phyloP scores from a whole-genome alignment of 1,284 basidiomycete genomes.

The Puccinia novopanici region DNA sequence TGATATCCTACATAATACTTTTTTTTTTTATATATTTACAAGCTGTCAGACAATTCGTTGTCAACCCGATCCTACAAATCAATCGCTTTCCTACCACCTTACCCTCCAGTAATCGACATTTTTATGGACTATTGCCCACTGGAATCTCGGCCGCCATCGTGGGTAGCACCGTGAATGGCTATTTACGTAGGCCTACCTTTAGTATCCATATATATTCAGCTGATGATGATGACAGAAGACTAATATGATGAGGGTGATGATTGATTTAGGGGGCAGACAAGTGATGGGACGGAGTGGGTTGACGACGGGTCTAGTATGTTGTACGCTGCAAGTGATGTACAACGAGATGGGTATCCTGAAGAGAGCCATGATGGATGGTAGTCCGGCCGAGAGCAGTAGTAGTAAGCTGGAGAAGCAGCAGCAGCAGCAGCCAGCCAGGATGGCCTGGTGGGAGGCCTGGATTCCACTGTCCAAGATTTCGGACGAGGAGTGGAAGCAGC shows the following conservation, averaged over 20 bases:
- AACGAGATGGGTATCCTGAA: constrained; percentile 30
- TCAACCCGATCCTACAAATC: constrained; percentile 31
- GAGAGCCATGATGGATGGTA: not conserved
- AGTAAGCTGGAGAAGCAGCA: not conserved
- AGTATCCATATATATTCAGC: not conserved
- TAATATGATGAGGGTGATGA: not conserved
- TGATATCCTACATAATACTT: not conserved
- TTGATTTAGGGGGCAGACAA: constrained; percentile 12
- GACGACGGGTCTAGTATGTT: constrained; percentile 33
- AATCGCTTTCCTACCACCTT: constrained; percentile 24
- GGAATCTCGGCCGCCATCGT: constrained; percentile 23
- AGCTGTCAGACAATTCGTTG: constrained; percentile 30
- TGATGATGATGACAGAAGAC: not conserved
- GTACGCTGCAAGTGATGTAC: constrained; percentile 13
- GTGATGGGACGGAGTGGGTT: constrained; percentile 26
- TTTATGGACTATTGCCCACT: constrained; percentile 22
- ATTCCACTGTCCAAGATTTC: constrained; percentile 36
- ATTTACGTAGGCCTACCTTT: constrained; percentile 17
- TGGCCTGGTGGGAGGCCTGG: constrained; percentile 35
- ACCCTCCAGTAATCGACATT: constrained; percentile 13
- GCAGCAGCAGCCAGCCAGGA: not conserved
- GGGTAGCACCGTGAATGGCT: constrained; percentile 32
- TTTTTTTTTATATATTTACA: not conserved
- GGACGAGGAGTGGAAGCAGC: constrained; percentile 27
- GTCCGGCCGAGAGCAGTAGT: not conserved